A percentile compares a stretch with the other conserved stretches of the same genome.
These are phyloP conservation scores for Cystobasidium tubakii DNA, from an alignment of 768 basidiomycete species.

Conservation along the genomic window DNA sequence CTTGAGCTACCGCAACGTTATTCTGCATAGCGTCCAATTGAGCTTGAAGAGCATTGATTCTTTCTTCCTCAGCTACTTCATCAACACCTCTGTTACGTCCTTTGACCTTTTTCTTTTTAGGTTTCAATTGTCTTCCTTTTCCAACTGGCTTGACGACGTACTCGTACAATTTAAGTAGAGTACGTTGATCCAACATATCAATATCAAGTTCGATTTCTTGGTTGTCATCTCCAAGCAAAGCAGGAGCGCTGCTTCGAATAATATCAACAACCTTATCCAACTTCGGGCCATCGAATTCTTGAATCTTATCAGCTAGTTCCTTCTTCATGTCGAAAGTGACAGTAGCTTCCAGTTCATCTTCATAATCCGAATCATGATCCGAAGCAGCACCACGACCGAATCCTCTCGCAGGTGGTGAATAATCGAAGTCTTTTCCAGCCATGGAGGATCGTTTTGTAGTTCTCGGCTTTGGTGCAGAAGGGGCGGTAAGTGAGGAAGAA, in stretches of 20 bases:
- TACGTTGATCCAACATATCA: constrained; percentile 75
- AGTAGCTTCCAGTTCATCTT: constrained; percentile 38
- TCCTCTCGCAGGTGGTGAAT: constrained; percentile 23
- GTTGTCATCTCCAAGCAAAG: constrained; percentile 64
- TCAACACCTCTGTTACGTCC: constrained; percentile 79
- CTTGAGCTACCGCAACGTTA: constrained; percentile 10
- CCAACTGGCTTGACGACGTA: constrained; percentile 63
- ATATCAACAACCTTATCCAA: constrained; percentile 88
- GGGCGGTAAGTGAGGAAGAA: neutral
- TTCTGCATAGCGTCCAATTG: constrained; percentile 77
- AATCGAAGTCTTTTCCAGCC: constrained; percentile 20
- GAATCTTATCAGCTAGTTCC: constrained; percentile 90
- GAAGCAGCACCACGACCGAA: constrained; percentile 25
- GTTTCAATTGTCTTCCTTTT: constrained; percentile 41
- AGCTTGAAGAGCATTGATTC: constrained; percentile 83
- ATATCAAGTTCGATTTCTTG: constrained; percentile 99
- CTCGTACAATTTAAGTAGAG: constrained; percentile 89
- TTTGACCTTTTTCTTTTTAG: constrained; percentile 53
- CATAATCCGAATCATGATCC: constrained; percentile 43
- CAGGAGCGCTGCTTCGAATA: constrained; percentile 87
- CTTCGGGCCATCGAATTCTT: constrained; percentile 70
- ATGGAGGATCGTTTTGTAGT: constrained; percentile 26
- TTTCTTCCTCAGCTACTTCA: constrained; percentile 89
- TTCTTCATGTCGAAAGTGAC: constrained; percentile 96
- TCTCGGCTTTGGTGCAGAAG: constrained; percentile 33